A percentile compares a stretch with the other conserved stretches of the same genome.
Conservation (phyloP, 805 yeast species). For the Grigorovia humatica region DNA sequence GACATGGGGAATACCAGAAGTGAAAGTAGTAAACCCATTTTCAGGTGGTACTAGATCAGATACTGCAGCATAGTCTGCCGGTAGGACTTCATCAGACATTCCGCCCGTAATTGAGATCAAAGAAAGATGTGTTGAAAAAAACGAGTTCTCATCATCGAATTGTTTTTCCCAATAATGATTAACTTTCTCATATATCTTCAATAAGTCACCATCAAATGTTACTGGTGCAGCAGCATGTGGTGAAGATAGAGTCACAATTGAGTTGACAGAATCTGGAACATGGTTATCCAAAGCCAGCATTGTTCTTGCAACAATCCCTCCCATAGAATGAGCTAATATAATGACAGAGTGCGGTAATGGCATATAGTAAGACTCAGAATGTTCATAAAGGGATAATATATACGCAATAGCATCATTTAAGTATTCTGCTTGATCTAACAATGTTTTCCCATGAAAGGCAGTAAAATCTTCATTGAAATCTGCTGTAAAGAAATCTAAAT, state of each 20-base stretch:
- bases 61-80: slow-evolving; percentile 81
- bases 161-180: slow-evolving; percentile 76
- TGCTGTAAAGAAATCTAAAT: slow-evolving; percentile 78
- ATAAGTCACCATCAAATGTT: slow-evolving; percentile 82
- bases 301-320: slow-evolving; percentile 86
- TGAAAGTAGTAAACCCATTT: slow-evolving; percentile 73
- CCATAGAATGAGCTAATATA: slow-evolving; percentile 90
- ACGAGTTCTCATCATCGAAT: slow-evolving; percentile 26
- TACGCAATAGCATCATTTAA: slow-evolving; percentile 77
- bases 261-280: slow-evolving; percentile 58
- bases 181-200: slow-evolving; percentile 59
- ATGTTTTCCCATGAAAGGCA: slow-evolving; percentile 90
- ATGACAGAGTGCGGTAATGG: slow-evolving; percentile 58
- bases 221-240: slow-evolving; percentile 92
- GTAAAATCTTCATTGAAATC: slow-evolving; percentile 95
- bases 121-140: slow-evolving; percentile 39
- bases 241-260: slow-evolving; percentile 76
- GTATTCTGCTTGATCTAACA: slow-evolving; percentile 89
- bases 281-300: slow-evolving; percentile 76
- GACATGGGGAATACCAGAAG: slow-evolving; percentile 80
- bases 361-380: slow-evolving; percentile 10
- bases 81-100: slow-evolving; percentile 59
- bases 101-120: slow-evolving; percentile 89
- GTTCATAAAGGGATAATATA: slow-evolving; percentile 56
- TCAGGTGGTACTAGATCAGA: slow-evolving; percentile 59